Evolutionary conservation across 2,329 filamentous ascomycete species (phyloP), one percentile per base, ranked within the genome.

Genomic region (Fusarium abutilonis): DNA sequence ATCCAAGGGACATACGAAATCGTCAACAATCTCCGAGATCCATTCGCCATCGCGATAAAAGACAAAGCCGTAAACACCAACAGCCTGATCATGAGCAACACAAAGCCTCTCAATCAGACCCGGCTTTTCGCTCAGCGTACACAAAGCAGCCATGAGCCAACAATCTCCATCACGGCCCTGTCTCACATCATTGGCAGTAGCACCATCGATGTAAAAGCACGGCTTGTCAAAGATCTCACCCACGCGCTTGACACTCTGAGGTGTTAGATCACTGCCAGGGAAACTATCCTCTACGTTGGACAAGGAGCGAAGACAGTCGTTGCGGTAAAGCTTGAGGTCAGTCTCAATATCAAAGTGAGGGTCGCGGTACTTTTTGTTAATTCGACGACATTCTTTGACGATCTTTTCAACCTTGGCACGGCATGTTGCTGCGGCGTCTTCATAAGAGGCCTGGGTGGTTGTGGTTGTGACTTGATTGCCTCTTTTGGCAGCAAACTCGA

Each of bases 311-410:
- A 85, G 76, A 29, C 81, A 85, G 68, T 86, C 81, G 38, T 78
- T 77, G 6, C 72, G 75, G n/a, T 78, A 76, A 34, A 79, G 79
- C 76, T 91, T 90, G 60, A 93, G 80, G 73, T 93, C 91, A 34
- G 85, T 79, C 71, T 95, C 92, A 47, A 96, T 86, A 72, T 96
- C 90, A 72, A 96, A 96, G 73, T 95, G 87, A n/a, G 88, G 86
- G 71, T 96, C 92, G 14, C 89, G 85, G 72, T 96, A 97, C 75
- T 92, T 94, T 70, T 92, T 89, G 75, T 96, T 96, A 54, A 92
- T 80, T 9, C 90, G 84, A 19, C 86, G 82, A 73, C 92, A 96
- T 70, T 88, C 85, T 54, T 80, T 79, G 44, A 86, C 80, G 56
- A 88, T 88, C 72, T 86, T 84, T 23, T 79, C 81, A 4, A 83